Evolutionary conservation across 2,329 filamentous ascomycete genomes (phyloP), one percentile per base, ranked within the genome.

Genomic region (Alternaria hordeiaustralica): DNA sequence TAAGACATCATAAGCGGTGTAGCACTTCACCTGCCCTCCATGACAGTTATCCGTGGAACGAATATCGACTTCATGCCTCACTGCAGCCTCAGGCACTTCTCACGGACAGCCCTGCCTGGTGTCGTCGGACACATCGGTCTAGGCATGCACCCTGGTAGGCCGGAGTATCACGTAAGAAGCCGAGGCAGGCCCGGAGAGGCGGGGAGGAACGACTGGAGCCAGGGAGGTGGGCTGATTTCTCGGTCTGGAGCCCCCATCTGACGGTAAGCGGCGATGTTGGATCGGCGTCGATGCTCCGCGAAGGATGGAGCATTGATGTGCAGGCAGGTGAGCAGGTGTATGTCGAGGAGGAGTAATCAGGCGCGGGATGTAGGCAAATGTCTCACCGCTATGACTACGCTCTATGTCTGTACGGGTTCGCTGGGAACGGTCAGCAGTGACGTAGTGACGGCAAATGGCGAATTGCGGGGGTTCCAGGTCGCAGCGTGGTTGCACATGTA

Each of bases 341-440:
- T 43, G 18, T 13, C 21, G 11, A 46, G 33, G 53, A 57, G 25
- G 23, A 21, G 47, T 45, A 25, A 57, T 57, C 53, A 57, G 59
- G 45, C 26, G 36, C 20, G 54, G 45, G 45, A 41, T 50, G 18
- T 25, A 9, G 12, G n/a, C 30, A 18, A 18, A 21, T 11, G 25
- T 45, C n/a, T 49, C 26, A 23, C 25, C 30, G 53, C 59, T 56
- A 47, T n/a, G 53, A n/a, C 15, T 26, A 36, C 33, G 33, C 33
- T 36, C 2, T n/a, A 12, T 20, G 13, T 20, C 3, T 43, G 46
- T 43, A 33, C 10, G 41, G 20, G 33, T 26, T 43, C 33, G 21
- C 23, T 36, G 33, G 33, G 11, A 45, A 18, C 26, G 18, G 60
- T 59, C 55, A 59, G 60, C 30, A 59, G 47, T 62, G 60, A 62